Evolutionary conservation across 2,329 filamentous ascomycete species (phyloP).

Genomic region (Ceratocystiopsis sp.): DNA sequence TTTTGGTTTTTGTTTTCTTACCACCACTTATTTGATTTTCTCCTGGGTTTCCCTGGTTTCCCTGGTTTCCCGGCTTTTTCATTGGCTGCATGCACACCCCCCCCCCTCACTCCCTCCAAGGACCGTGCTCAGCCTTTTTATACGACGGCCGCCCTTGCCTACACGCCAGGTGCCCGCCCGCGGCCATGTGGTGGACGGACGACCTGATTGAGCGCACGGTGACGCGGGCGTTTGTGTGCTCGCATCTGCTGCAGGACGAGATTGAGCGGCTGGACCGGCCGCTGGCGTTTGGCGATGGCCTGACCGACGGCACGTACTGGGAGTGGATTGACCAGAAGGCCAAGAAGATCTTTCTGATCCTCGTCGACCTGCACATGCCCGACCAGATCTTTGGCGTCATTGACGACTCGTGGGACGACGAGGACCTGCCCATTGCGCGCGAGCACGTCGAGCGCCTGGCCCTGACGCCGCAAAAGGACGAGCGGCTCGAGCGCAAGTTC

Average conservation of each 20-base stretch:
- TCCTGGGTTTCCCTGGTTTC: no score
- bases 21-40: no score
- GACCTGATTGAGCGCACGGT: slow-evolving; percentile 52
- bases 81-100: no score
- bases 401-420: slow-evolving; percentile 62
- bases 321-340: slow-evolving; percentile 59
- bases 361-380: slow-evolving; percentile 51
- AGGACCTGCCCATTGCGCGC: slow-evolving; percentile 51
- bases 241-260: slow-evolving; percentile 46
- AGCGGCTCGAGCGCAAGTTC: slow-evolving; percentile 50
- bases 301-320: slow-evolving; percentile 59
- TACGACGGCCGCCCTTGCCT: no score
- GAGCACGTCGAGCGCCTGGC: slow-evolving; percentile 48
- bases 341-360: slow-evolving; percentile 52
- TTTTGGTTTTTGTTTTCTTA: no score
- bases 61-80: no score
- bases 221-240: slow-evolving; percentile 48
- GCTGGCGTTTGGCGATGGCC: slow-evolving; percentile 48
- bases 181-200: slow-evolving; percentile 44
- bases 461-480: slow-evolving; percentile 40
- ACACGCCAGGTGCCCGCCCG: neutral
- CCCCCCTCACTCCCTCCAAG: no score
- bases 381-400: slow-evolving; percentile 61
- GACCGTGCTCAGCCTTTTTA: no score
- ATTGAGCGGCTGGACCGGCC: slow-evolving; percentile 43